Evolutionary conservation across 257 asterid species (phyloP).

Genomic region (Osmanthus fragrans): DNA sequence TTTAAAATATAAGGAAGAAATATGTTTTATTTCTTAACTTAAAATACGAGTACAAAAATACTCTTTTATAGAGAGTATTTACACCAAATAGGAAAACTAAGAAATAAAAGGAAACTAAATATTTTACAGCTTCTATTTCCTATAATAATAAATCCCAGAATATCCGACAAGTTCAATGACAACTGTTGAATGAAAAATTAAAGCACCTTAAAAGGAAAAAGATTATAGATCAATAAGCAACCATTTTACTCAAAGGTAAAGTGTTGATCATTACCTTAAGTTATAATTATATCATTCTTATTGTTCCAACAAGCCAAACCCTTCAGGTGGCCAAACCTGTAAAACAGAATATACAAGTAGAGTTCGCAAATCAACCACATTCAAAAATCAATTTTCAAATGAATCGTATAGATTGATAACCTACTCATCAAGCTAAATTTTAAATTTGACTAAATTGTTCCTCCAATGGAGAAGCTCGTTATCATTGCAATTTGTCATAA

Average conservation of each 20-base stretch:
- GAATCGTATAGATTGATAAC: not conserved
- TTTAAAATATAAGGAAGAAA: too few relatives aligned
- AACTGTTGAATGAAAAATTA: not conserved
- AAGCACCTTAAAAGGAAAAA: not conserved
- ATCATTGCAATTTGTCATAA: not conserved
- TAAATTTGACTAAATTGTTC: not conserved
- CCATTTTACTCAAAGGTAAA: slow-evolving; percentile 7
- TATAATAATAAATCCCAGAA: too few relatives aligned
- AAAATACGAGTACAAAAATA: too few relatives aligned
- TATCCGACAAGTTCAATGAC: not conserved
- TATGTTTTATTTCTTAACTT: too few relatives aligned
- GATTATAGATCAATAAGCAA: not conserved
- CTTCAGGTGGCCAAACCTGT: slow-evolving; percentile 95
- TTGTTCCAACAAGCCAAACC: slow-evolving; percentile 62
- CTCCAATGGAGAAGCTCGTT: not conserved
- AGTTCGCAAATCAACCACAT: not conserved
- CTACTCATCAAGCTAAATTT: not conserved
- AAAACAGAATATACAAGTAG: slow-evolving; percentile 9
- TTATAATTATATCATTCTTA: slow-evolving; percentile 15
- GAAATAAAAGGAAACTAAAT: too few relatives aligned
- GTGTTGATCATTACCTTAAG: slow-evolving; percentile 18
- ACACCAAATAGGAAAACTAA: too few relatives aligned
- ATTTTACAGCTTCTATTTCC: too few relatives aligned
- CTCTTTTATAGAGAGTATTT: too few relatives aligned
- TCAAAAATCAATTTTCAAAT: not conserved